Evolutionary conservation across 164 flowering plant genomes (phyloP), one percentile per base, ranked within the genome.

Genomic region (Tetrastigma voinierianum): DNA sequence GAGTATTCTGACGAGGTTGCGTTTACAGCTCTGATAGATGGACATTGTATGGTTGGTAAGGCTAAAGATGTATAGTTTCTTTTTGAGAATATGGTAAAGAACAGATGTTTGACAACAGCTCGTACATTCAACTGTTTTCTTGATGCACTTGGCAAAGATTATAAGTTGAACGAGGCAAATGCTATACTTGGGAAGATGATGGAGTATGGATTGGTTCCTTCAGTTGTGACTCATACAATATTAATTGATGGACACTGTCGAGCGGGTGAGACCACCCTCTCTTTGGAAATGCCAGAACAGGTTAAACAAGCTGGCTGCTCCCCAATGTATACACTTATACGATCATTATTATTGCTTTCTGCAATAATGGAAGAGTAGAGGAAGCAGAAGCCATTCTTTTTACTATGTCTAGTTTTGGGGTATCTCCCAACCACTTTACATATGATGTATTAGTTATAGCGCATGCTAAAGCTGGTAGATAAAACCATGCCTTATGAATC

Each of bases 211-310:
- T 45, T 72, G 55, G 72, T 67, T 79, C 82, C n/a, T n/a, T 16
- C 78, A 16, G 78, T 78, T 11, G 79, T 78, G n/a, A 78, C 78
- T 46, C n/a, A 75, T 25, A 78, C 82, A n/a, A 24, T 72, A 70
- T 62, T 58, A 75, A 53, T 78, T 20, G 57, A 70, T 56, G 79
- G 70, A 65, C 62, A 67, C n/a, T 70, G 66, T 32, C 72, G 54
- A 54, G 72, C 74, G 7, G 77, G 82, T n/a, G 20, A 59, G 70
- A n/a, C n/a, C 14, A n/a, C 23, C 24, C 13, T 10, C 48, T 57
- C 68, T 48, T 61, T 72, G 46, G 61, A 14, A 64, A n/a, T n/a
- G n/a, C n/a, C 70, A 47, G 77, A 75, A 17, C 9, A 64, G 57
- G 75, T 78, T 79, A 64, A 59, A 67, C 15, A 25, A 54, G n/a